Evolutionary conservation across 768 basidiomycete species (phyloP), one percentile per base, ranked within the genome.

Genomic region (Calocybe cyanea): DNA sequence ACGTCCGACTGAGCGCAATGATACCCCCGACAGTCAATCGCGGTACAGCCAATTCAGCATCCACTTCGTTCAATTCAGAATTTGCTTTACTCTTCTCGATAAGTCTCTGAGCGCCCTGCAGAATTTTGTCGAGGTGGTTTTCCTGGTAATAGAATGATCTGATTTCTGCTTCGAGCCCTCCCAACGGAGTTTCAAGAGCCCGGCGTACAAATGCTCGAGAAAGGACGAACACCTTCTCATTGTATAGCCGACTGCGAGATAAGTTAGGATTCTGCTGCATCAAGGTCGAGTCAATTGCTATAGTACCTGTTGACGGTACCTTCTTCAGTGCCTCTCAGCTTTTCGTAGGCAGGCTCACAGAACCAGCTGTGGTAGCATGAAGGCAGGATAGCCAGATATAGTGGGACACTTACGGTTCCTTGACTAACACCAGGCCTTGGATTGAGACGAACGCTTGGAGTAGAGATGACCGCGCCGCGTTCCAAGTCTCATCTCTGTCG

Each of bases 361-460:
- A 84, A 93, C 85, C 85, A 91, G 46, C 87, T 90, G 53, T 2
- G 33, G 7, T 38, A 10, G 46, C 30, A 37, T 20, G 35, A 47
- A 35, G 39, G 7, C 45, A 46, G n/a, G 44, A 15, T 6, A 46
- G 10, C 7, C 15, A 21, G 13, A 15, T 15, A 31, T 35, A 34
- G 8, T 21, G 25, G 11, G 25, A 18, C 31, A 77, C 90, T 61
- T 67, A 95, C 78, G 93, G 93, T 59, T 93, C 87, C 63, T 88
- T 89, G 10, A 95, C 92, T 6, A 97, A 74, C 4, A 97, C 93
- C 7, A 95, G 73, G 9, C 92, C 93, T 61, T 95, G 94, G 36
- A 96, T 94, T 23, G 92, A 94, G 15, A 97, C 88, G 43, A 96
- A 79, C 0, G 90, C 89, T 65, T 97, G 93, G 14, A 97, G 75